phyloP scores from a whole-genome alignment of 192 early-diverging fungal genomes.

The Backusella psychrophila region DNA sequence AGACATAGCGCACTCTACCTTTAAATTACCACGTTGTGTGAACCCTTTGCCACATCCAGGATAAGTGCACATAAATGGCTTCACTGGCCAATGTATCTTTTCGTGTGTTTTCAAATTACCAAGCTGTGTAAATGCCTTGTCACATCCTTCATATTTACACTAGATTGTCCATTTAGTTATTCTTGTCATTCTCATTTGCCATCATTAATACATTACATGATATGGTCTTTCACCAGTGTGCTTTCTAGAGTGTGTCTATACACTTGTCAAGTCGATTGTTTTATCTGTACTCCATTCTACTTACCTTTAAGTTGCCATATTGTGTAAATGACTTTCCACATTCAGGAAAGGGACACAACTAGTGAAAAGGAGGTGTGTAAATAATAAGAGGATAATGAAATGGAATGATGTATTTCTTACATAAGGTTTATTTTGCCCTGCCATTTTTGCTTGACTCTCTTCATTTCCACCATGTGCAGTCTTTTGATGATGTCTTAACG shows the following conservation, averaged over 20 bases:
- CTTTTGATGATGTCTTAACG: conserved; percentile 9
- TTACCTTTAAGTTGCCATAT: conserved; percentile 17
- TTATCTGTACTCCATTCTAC: background rate
- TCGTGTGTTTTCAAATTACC: conserved; percentile 20
- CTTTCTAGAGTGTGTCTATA: conserved; percentile 17
- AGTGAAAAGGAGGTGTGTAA: background rate
- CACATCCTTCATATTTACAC: conserved; percentile 13
- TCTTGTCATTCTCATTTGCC: background rate
- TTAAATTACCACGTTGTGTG: conserved; percentile 19
- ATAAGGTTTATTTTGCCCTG: background rate
- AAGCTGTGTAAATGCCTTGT: conserved; percentile 20
- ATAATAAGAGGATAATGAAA: background rate
- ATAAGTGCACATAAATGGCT: conserved; percentile 11
- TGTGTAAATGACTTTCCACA: conserved; percentile 13
- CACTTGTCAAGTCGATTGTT: background rate
- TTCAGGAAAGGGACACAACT: background rate
- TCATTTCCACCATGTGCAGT: conserved; percentile 2
- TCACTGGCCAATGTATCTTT: conserved; percentile 18
- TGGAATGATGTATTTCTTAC: background rate
- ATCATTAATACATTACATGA: background rate
- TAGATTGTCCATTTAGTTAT: background rate
- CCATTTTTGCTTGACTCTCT: background rate
- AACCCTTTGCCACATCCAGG: conserved; percentile 16
- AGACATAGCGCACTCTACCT: background rate
- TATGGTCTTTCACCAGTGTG: conserved; percentile 18